Conservation (phyloP, 176 grass and related monocot species). For the Phyllostachys edulis region DNA sequence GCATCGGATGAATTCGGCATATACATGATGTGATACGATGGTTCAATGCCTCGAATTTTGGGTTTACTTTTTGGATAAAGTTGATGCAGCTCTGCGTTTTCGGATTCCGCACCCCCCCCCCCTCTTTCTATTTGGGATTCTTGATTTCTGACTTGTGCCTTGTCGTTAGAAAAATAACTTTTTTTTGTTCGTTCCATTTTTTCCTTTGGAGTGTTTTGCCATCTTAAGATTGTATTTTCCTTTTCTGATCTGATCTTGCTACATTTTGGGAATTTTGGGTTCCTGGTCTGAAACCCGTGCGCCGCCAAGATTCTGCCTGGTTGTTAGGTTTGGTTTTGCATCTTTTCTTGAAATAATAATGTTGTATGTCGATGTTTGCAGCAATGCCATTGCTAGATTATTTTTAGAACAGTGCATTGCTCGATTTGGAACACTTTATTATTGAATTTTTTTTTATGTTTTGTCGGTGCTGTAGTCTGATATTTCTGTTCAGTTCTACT, state of each 20-base stretch:
- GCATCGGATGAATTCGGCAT: slow-evolving; percentile 8
- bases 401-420: not conserved
- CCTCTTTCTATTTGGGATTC: slow-evolving; percentile 1
- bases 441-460: not conserved
- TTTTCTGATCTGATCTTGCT: slow-evolving; percentile 5
- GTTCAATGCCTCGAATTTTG: slow-evolving; percentile 27
- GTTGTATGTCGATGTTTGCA: not conserved
- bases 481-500: not conserved
- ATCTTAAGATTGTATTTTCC: not conserved
- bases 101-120: not conserved
- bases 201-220: not conserved
- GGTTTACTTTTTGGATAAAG: slow-evolving; percentile 36
- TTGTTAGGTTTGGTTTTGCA: slow-evolving; percentile 15
- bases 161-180: not conserved
- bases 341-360: slow-evolving; percentile 3
- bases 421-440: slow-evolving; percentile 9
- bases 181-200: not conserved
- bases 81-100: slow-evolving; percentile 16
- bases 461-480: not conserved
- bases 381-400: not conserved
- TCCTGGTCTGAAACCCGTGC: slow-evolving; percentile 6
- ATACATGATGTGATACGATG: slow-evolving; percentile 24
- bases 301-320: not conserved
- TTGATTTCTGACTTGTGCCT: not conserved
- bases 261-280: not conserved